A percentile compares a stretch with the other conserved stretches of the same genome.
Conservation (phyloP, 1,284 basidiomycete species). For the Boletus austroedulis region DNA sequence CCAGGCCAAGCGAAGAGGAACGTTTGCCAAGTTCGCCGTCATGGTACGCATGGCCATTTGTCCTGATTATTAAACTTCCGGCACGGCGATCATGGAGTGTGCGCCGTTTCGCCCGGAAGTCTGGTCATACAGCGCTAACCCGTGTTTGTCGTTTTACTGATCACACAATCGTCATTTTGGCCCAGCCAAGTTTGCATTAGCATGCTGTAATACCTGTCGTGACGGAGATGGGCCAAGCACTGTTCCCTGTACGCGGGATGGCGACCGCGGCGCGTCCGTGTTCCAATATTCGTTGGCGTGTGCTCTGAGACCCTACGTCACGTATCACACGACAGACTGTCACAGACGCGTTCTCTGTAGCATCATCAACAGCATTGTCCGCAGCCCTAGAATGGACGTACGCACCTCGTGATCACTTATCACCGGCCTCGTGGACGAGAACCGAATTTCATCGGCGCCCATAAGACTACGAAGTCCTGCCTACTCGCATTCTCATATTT, state of each 20-base stretch:
- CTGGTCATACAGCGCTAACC: not conserved
- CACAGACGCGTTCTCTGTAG: too few relatives aligned
- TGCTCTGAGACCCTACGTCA: too few relatives aligned
- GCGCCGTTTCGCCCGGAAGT: not conserved
- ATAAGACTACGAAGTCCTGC: not conserved
- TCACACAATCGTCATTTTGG: not conserved
- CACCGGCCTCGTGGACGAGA: not conserved
- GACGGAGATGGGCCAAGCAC: not conserved
- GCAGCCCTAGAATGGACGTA: not conserved
- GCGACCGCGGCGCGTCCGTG: too few relatives aligned
- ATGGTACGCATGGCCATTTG: not conserved
- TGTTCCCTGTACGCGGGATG: too few relatives aligned
- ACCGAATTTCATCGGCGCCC: not conserved
- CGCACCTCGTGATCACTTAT: not conserved
- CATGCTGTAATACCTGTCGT: not conserved
- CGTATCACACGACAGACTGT: too few relatives aligned
- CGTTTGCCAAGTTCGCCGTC: not conserved
- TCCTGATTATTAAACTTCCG: not conserved
- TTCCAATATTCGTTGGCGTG: too few relatives aligned
- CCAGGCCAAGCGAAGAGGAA: too few relatives aligned
- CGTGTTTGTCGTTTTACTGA: not conserved
- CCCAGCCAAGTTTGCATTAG: too few relatives aligned
- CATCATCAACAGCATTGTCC: too few relatives aligned
- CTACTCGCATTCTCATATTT: not conserved
- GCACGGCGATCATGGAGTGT: conserved; percentile 14